Conservation (phyloP, 2,329 filamentous ascomycete genomes). For the Alternaria ethzedia region DNA sequence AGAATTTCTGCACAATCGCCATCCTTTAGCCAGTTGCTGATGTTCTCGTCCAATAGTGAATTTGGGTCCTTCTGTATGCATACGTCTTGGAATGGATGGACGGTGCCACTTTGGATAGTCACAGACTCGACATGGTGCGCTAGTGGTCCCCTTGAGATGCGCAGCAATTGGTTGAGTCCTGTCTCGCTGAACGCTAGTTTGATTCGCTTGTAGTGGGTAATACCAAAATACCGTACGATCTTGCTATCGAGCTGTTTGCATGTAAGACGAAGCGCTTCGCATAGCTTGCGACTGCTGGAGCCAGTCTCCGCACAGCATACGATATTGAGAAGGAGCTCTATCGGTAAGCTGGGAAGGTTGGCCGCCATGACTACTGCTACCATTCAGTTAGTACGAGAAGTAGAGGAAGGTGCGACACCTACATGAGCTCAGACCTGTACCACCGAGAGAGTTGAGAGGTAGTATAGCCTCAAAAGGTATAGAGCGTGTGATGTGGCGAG, state of each 20-base stretch:
- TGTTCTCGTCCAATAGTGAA: background rate
- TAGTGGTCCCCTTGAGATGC: background rate
- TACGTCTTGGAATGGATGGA: background rate
- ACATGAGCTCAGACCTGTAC: background rate
- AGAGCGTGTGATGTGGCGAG: no score
- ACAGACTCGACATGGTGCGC: background rate
- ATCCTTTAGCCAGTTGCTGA: background rate
- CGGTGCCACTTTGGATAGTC: background rate
- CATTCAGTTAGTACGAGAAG: background rate
- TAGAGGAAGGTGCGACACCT: background rate
- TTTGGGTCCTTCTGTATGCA: background rate
- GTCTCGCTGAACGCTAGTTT: background rate
- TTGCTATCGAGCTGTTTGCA: background rate
- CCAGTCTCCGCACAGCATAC: background rate
- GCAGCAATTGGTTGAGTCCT: background rate
- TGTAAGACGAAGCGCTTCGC: background rate
- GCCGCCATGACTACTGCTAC: background rate
- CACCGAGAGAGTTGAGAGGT: no score
- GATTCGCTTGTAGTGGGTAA: background rate
- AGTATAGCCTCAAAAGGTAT: no score
- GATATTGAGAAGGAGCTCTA: background rate
- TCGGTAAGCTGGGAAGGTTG: background rate
- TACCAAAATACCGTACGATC: background rate
- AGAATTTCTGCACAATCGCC: background rate
- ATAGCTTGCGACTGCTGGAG: background rate